These are phyloP conservation scores for Nidularia pulvinata DNA, from an alignment of 768 basidiomycete genomes.

Conservation along the genomic window DNA sequence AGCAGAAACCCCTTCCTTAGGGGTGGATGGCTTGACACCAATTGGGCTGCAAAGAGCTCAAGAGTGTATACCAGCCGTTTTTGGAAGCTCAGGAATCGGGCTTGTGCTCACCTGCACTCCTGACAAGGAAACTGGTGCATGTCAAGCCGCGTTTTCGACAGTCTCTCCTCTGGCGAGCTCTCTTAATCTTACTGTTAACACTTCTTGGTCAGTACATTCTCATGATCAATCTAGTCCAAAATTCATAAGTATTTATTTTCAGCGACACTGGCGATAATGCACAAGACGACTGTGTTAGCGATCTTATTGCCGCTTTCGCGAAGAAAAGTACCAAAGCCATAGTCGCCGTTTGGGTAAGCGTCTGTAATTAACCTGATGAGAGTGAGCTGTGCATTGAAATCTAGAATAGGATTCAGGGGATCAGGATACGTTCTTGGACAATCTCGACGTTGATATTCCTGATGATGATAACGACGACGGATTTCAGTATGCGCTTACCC, in stretches of 20 bases:
- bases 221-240: no score
- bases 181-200: constrained; percentile 14
- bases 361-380: not conserved
- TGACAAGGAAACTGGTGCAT: constrained; percentile 15
- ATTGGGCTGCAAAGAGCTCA: constrained; percentile 14
- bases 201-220: constrained; percentile 19
- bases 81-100: constrained; percentile 13
- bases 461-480: constrained; percentile 11
- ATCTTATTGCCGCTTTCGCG: constrained; percentile 14
- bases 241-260: no score
- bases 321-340: constrained; percentile 16
- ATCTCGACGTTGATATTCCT: constrained; percentile 13
- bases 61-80: constrained; percentile 17
- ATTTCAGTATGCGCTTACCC: not conserved
- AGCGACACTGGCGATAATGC: constrained; percentile 16
- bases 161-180: constrained; percentile 13
- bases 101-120: constrained; percentile 16
- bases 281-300: constrained; percentile 17
- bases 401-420: constrained; percentile 11
- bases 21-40: constrained; percentile 13
- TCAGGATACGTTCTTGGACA: constrained; percentile 14
- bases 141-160: constrained; percentile 14
- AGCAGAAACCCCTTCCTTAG: constrained; percentile 16
- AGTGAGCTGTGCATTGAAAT: not conserved
- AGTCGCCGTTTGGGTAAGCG: constrained; percentile 18